These are phyloP conservation scores for Penicillium sclerotiorum DNA, from an alignment of 2,329 filamentous ascomycete genomes.

Conservation along the genomic window DNA sequence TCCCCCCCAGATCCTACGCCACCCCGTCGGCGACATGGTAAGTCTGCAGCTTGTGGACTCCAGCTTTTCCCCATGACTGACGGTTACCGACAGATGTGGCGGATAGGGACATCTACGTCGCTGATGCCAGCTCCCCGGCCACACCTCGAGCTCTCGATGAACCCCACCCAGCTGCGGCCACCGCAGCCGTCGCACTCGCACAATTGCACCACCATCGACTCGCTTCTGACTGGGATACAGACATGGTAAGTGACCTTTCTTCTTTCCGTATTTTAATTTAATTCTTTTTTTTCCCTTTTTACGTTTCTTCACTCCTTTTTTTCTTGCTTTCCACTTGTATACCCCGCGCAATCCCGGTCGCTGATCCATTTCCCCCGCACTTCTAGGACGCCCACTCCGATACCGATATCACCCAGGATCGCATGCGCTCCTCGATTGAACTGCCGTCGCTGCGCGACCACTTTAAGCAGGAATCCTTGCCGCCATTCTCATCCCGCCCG, in stretches of 20 bases:
- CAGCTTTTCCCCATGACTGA: constrained; percentile 23
- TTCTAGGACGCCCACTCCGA: constrained; percentile 72
- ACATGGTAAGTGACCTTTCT: constrained; percentile 63
- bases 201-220: constrained; percentile 80
- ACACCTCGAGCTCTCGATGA: constrained; percentile 73
- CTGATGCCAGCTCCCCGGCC: constrained; percentile 67
- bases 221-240: constrained; percentile 76
- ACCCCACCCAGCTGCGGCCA: constrained; percentile 67
- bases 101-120: constrained; percentile 68
- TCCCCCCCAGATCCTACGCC: constrained; percentile 44
- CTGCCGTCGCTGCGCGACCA: constrained; percentile 69
- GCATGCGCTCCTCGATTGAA: constrained; percentile 68
- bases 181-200: constrained; percentile 82
- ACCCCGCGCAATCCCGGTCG: constrained; percentile 8
- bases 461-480: constrained; percentile 73
- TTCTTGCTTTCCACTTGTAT: not conserved
- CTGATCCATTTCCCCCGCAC: constrained; percentile 26
- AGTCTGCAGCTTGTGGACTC: constrained; percentile 18
- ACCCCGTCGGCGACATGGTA: constrained; percentile 40
- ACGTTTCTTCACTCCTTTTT: not conserved
- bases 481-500: constrained; percentile 63
- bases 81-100: constrained; percentile 54
- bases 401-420: constrained; percentile 64
- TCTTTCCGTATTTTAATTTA: constrained; percentile 26
- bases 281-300: not conserved